Conservation (phyloP, 1,139 yeast species). For the Candida glucosophila region DNA sequence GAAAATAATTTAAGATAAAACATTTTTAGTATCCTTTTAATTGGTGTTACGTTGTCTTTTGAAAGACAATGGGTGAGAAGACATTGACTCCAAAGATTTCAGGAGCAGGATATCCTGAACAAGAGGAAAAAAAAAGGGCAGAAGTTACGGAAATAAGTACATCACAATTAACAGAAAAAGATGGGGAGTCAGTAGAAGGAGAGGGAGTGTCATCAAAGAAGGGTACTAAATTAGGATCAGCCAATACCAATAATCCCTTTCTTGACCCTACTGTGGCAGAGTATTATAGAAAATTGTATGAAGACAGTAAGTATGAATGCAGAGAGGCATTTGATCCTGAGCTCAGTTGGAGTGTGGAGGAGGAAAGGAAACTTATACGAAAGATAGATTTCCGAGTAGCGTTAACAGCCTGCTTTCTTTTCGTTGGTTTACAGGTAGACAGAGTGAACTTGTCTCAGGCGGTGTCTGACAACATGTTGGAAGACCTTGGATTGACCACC, state of each 20-base stretch:
- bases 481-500: conserved; percentile 35
- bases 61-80: no score
- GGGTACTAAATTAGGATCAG: no score
- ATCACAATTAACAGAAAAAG: no score
- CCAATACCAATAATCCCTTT: conserved; percentile 2
- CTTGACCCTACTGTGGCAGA: conserved; percentile 25
- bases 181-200: no score
- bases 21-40: no score
- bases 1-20: no score
- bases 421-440: conserved; percentile 44
- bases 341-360: conserved; percentile 35
- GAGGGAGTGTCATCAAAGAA: no score
- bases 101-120: no score
- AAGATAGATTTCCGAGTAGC: conserved; percentile 40
- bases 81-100: no score
- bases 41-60: no score
- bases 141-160: no score
- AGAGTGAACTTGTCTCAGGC: conserved; percentile 44
- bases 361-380: conserved; percentile 30
- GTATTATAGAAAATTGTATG: conserved; percentile 32
- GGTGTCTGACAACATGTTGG: conserved; percentile 37
- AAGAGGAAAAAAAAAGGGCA: no score
- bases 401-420: conserved; percentile 40
- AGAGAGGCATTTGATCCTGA: conserved; percentile 35
- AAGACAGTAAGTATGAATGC: conserved; percentile 35